phyloP scores from a whole-genome alignment of 441 rosid genomes.

The Raphanus hybrid region DNA sequence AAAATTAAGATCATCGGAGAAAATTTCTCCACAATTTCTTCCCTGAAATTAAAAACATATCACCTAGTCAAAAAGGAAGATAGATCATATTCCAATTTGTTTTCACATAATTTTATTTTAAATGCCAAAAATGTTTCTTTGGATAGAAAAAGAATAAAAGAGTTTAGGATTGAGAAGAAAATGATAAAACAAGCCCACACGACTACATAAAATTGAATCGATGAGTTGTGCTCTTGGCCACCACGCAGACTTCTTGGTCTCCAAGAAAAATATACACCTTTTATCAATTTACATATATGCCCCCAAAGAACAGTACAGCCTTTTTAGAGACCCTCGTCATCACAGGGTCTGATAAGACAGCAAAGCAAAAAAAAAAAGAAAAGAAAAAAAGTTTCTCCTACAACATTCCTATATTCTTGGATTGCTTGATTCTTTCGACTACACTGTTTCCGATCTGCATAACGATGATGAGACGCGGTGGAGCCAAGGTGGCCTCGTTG shows the following conservation, averaged over 20 bases:
- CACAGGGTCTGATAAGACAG: slow-evolving; percentile 20
- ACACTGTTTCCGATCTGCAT: neutral
- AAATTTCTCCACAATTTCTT: too few relatives aligned
- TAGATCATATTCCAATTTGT: too few relatives aligned
- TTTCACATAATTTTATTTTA: too few relatives aligned
- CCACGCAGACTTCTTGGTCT: neutral
- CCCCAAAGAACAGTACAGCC: neutral
- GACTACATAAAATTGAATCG: neutral
- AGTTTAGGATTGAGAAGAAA: too few relatives aligned
- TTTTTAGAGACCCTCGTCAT: neutral
- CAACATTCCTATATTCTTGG: slow-evolving; percentile 39
- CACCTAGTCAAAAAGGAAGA: too few relatives aligned
- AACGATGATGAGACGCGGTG: slow-evolving; percentile 46
- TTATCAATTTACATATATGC: neutral
- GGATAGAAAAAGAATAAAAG: too few relatives aligned
- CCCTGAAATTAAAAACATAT: too few relatives aligned
- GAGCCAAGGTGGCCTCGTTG: slow-evolving; percentile 38
- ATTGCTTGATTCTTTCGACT: neutral
- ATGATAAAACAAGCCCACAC: neutral
- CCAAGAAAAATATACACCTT: neutral
- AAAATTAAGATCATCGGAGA: too few relatives aligned
- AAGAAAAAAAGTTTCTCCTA: neutral
- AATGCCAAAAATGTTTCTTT: too few relatives aligned
- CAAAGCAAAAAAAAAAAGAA: neutral
- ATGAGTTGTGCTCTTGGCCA: neutral